phyloP scores from a whole-genome alignment of 2,329 filamentous ascomycete genomes.

The Ustulina deusta region DNA sequence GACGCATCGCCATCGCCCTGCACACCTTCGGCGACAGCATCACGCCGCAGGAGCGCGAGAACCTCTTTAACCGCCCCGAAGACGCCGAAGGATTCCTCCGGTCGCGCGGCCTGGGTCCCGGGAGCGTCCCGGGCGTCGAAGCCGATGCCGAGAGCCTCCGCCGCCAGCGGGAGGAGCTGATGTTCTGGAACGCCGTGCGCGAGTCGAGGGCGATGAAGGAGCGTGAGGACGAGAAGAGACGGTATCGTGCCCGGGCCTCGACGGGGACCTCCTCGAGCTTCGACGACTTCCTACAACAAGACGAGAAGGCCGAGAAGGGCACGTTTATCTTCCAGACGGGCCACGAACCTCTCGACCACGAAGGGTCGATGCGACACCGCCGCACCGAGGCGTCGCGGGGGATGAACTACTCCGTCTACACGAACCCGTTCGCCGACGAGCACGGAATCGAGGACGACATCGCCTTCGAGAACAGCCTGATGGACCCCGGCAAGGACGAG shows the following conservation, averaged over 20 bases:
- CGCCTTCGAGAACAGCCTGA: constrained; percentile 56
- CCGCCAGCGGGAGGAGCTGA: constrained; percentile 72
- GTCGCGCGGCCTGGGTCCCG: constrained; percentile 58
- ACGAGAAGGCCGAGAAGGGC: constrained; percentile 64
- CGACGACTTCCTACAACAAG: constrained; percentile 69
- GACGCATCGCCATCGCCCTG: constrained; percentile 70
- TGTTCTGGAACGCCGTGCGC: constrained; percentile 73
- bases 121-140: constrained; percentile 63
- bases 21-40: constrained; percentile 70
- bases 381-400: constrained; percentile 60
- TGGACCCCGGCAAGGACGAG: constrained; percentile 62
- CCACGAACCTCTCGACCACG: constrained; percentile 57
- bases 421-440: constrained; percentile 72
- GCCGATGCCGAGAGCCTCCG: constrained; percentile 72
- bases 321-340: constrained; percentile 70
- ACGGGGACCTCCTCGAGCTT: constrained; percentile 60
- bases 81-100: constrained; percentile 73
- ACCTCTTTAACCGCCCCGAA: constrained; percentile 73
- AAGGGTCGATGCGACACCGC: constrained; percentile 63
- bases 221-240: constrained; percentile 37
- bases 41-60: constrained; percentile 61
- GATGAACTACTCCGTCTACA: constrained; percentile 61
- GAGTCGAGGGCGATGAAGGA: constrained; percentile 61
- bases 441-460: constrained; percentile 64
- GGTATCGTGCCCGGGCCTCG: constrained; percentile 43